Evolutionary conservation across 129 eudicot genomes (phyloP), one percentile per base, ranked within the genome.

Genomic region (Logfia minima): DNA sequence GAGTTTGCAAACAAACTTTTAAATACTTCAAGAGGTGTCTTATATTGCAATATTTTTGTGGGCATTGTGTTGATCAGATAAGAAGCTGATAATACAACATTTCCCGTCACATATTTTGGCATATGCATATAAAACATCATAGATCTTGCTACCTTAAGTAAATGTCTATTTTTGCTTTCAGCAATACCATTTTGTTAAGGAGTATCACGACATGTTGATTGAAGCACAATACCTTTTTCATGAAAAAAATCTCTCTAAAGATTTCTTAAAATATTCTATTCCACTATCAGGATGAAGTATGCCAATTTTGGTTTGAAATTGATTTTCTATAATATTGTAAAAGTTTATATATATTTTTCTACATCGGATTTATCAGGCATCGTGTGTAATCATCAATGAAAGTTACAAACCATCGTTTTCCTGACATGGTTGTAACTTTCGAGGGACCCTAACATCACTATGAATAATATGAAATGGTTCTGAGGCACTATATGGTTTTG

Each of bases 361-460:
- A 43, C 64, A 64, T 76, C 65, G 21, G 43, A 45, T 31, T 64
- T 75, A 7, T 63, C 37, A n/a, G n/a, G n/a, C n/a, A n/a, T n/a
- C 45, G 24, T 5, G 72, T 41, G 24, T 60, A 39, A 64, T 63
- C 65, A 65, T 75, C 64, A 14, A 75, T 23, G 45, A 75, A 75
- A 3, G 80, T 63, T 8, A 75, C 78, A 74, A 59, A 74, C 69
- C 79, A 39, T 37, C 70, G 1, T 37, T 66, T 31, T 13, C 79
- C 70, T 26, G 19, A 37, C 41, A 62, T 11, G 48, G 43, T 76
- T 6, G 80, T 16, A 18, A 45, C 32, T 14, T 21, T 75, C 1
- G 71, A 61, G 5, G 70, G 60, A 19, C 79, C 79, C 59, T 43
- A 55, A 29, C n/a, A n/a, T n/a, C n/a, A n/a, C n/a, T n/a, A n/a